Conservation (phyloP, 257 asterid genomes). For the Solanum lycopersicoides region DNA sequence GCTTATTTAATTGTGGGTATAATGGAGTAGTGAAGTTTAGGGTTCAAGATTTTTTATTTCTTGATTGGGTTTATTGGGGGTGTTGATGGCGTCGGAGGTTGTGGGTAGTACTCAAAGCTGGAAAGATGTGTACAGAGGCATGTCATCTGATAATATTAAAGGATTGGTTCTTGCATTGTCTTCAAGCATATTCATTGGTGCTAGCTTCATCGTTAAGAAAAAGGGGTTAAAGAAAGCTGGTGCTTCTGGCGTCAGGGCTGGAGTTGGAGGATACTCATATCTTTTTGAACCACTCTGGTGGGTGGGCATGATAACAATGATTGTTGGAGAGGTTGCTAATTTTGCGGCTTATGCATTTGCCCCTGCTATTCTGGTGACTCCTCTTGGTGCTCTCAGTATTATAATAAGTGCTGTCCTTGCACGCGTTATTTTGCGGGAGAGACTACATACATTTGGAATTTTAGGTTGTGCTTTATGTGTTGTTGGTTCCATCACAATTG, state of each 20-base stretch:
- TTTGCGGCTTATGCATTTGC: constrained; percentile 99
- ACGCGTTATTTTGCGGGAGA: constrained; percentile 72
- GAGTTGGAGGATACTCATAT: constrained; percentile 84
- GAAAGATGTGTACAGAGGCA: constrained; percentile 51
- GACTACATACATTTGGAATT: constrained; percentile 79
- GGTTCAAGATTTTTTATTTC: not conserved
- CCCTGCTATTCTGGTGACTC: constrained; percentile 95
- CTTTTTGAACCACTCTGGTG: constrained; percentile 86
- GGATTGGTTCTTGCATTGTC: constrained; percentile 75
- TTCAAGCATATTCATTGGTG: constrained; percentile 75
- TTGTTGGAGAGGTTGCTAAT: constrained; percentile 95
- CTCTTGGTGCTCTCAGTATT: constrained; percentile 98
- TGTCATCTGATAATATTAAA: constrained; percentile 72
- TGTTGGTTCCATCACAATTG: constrained; percentile 94
- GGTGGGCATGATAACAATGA: constrained; percentile 87
- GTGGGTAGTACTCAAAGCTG: constrained; percentile 19
- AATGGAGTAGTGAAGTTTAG: not conserved
- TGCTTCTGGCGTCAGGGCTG: constrained; percentile 78
- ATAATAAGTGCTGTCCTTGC: constrained; percentile 98
- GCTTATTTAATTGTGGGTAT: not conserved
- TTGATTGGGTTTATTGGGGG: not conserved
- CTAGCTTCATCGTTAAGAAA: constrained; percentile 90
- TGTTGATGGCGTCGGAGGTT: constrained; percentile 28
- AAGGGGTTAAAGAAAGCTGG: constrained; percentile 86
- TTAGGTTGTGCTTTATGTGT: constrained; percentile 97